These are phyloP conservation scores for Anaeramoeba ignava DNA, from an alignment of 78 protist species.

Conservation along the genomic window DNA sequence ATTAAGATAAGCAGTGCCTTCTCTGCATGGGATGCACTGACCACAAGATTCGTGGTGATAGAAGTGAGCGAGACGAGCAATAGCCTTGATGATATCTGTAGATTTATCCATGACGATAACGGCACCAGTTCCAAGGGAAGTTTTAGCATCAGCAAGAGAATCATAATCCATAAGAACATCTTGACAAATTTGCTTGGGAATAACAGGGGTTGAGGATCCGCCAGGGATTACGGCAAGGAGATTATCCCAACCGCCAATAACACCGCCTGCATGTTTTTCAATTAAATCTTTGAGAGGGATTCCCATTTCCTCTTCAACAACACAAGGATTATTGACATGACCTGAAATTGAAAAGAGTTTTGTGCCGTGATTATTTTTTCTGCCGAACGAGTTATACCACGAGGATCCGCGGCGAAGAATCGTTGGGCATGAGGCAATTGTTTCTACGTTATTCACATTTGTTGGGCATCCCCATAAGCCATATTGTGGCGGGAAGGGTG, in stretches of 20 bases:
- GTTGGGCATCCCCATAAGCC: constrained; percentile 97
- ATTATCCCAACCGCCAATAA: constrained; percentile 95
- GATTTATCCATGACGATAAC: constrained; percentile 87
- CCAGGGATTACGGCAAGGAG: constrained; percentile 87
- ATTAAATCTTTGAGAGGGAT: no score
- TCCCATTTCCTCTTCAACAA: constrained; percentile 89
- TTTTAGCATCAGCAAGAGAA: constrained; percentile 51
- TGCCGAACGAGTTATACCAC: constrained; percentile 86
- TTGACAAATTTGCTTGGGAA: constrained; percentile 70
- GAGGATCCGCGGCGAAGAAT: constrained; percentile 70
- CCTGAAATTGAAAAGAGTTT: constrained; percentile 85
- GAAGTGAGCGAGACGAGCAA: constrained; percentile 75
- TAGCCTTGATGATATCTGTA: constrained; percentile 63
- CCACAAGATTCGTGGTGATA: constrained; percentile 96
- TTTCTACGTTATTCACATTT: constrained; percentile 97
- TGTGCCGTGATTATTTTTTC: constrained; percentile 83
- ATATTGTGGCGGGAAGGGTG: constrained; percentile 96
- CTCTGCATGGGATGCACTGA: constrained; percentile 98
- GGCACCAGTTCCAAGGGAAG: constrained; percentile 95
- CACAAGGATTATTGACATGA: constrained; percentile 86
- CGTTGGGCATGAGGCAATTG: constrained; percentile 94
- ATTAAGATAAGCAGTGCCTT: constrained; percentile 71
- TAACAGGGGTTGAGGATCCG: constrained; percentile 88
- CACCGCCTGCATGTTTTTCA: no score
- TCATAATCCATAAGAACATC: constrained; percentile 93